Evolutionary conservation across 768 basidiomycete genomes (phyloP).

Genomic region (Tephrocybe sp.): DNA sequence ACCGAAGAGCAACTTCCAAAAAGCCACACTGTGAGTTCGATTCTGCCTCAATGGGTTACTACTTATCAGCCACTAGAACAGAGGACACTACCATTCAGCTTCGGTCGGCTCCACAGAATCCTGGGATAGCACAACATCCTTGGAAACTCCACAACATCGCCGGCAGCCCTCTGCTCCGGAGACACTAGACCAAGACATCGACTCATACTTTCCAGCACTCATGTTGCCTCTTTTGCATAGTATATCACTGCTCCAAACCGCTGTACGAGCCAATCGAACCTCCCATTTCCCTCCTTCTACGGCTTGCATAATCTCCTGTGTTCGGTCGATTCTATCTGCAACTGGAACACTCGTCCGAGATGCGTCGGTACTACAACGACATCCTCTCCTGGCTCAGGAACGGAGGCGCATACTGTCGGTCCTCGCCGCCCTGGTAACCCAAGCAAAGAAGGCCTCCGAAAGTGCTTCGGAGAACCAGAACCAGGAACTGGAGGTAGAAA

Average conservation of each 20-base stretch:
- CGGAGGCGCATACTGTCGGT: slow-evolving; percentile 81
- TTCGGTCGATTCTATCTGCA: slow-evolving; percentile 81
- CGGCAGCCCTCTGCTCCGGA: slow-evolving; percentile 47
- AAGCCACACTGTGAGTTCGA: slow-evolving; percentile 39
- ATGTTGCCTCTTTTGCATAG: slow-evolving; percentile 86
- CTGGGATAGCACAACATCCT: slow-evolving; percentile 49
- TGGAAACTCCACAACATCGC: slow-evolving; percentile 32
- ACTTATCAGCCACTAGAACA: slow-evolving; percentile 23
- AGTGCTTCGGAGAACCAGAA: slow-evolving; percentile 43
- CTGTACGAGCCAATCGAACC: slow-evolving; percentile 73
- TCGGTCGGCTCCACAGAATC: slow-evolving; percentile 55
- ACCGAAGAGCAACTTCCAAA: slow-evolving; percentile 55
- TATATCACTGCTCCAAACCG: slow-evolving; percentile 81
- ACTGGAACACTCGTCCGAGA: slow-evolving; percentile 86
- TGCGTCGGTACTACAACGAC: slow-evolving; percentile 65
- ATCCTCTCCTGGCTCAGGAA: slow-evolving; percentile 68
- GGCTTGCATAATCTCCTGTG: slow-evolving; percentile 92
- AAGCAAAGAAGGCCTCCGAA: slow-evolving; percentile 69
- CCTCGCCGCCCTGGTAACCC: slow-evolving; percentile 79
- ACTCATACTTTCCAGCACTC: slow-evolving; percentile 71
- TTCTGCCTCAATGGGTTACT: slow-evolving; percentile 10
- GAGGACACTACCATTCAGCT: slow-evolving; percentile 48
- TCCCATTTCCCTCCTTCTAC: slow-evolving; percentile 93
- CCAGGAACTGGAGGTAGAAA: slow-evolving; percentile 59
- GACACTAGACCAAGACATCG: slow-evolving; percentile 47